Evolutionary conservation across 345 rosid genomes (phyloP), one percentile per base, ranked within the genome.

Genomic region (Erysimum cheiranthoides): DNA sequence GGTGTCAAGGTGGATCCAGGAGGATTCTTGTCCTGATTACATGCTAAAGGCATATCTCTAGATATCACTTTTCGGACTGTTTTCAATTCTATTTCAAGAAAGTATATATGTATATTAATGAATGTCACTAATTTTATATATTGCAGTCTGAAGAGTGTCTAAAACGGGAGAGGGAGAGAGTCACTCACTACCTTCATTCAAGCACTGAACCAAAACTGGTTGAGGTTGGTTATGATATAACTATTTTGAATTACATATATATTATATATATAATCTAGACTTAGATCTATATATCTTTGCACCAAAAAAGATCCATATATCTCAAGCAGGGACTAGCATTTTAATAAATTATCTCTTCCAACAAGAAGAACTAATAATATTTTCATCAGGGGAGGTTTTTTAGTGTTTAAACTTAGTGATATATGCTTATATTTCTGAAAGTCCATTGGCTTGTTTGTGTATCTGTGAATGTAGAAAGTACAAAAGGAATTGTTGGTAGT

Each of bases 131-230:
- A 25, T 11, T 4, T 80, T 21, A 56, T 21, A 56, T 47, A 46
- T 77, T 49, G 28, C 3, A 18, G 54, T 7, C 85, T 70, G 98
- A 91, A 78, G 94, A 90, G 73, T 90, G 93, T 78, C 73, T 91
- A 45, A 88, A 73, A 75, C 82, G 78, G 84, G 98, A 93, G 83
- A 86, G 80, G 75, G 94, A 91, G 40, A 86, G 97, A 80, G 93
- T 92, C 70, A 78, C 86, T 34, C 87, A 92, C 81, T 94, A 90
- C 83, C 80, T 92, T 72, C 93, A 88, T 49, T 80, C 81, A 42
- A 89, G 82, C 78, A 90, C 89, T 53, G 97, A 92, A 80, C 61
- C 82, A 0, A 90, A 92, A 66, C 81, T 94, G 75, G 86, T 88
- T 4, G 84, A 87, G 92, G 35, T 39, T 71, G 13, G 68, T 16